Evolutionary conservation across 495 filamentous ascomycete species (phyloP), one percentile per base, ranked within the genome.

Genomic region (Symbiotaphrina buchneri): DNA sequence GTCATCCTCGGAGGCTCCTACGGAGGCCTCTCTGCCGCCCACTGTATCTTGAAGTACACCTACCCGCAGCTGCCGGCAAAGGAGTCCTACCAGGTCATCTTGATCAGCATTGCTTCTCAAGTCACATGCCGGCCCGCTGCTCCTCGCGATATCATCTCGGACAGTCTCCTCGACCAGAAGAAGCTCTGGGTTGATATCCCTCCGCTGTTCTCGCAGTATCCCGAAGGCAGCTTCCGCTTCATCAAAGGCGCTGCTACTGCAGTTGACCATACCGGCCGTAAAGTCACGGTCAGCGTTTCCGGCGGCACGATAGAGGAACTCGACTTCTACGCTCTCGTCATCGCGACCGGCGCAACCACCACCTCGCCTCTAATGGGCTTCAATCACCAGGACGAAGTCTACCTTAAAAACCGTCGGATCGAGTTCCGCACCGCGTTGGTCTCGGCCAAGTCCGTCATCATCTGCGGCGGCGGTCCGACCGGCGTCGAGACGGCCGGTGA

Each of bases 401-500:
- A n/a, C n/a, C n/a, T n/a, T n/a, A n/a, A n/a, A n/a, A n/a, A n/a
- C n/a, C n/a, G n/a, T n/a, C n/a, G n/a, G n/a, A n/a, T n/a, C n/a
- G n/a, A n/a, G n/a, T n/a, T n/a, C n/a, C n/a, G n/a, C n/a, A n/a
- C n/a, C n/a, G n/a, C n/a, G n/a, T n/a, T n/a, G n/a, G n/a, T n/a
- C n/a, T n/a, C 31, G 0, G 55, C 56, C 2, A 55, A 54, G 23
- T 42, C 31, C 6, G 55, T 65, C 16, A 42, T 64, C 19, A 53
- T 65, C 29, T 49, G 46, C 18, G 53, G 54, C 10, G 56, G 51
- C 5, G 53, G 54, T 0, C 47, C 56, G 0, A 39, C 47, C 0
- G 52, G 47, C 0, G 34, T 60, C 11, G 63, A 68, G 34, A 54
- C 49, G 1, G 61, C 61, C 1, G 63, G 60, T n/a, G 63, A 66